Evolutionary conservation across 148 eudicot species (phyloP).

Genomic region (Amaranthus cruentus): DNA sequence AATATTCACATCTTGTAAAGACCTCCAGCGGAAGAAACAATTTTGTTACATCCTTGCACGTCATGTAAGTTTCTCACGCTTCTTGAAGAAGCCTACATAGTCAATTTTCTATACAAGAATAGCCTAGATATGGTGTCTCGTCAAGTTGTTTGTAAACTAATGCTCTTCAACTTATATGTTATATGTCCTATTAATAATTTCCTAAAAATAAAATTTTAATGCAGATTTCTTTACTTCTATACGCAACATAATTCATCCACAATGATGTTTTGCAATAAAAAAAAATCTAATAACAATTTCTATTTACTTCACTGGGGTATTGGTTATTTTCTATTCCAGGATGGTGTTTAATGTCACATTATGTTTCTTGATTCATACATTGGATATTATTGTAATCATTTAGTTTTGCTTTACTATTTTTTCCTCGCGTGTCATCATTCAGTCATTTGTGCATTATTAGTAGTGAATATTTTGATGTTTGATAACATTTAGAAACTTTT

Average conservation of each 20-base stretch:
- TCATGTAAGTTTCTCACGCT: slow-evolving; percentile 55
- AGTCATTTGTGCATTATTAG: neutral
- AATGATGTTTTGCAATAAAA: neutral
- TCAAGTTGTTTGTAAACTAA: neutral
- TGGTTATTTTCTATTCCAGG: neutral
- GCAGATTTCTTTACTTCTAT: neutral
- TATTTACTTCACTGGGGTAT: neutral
- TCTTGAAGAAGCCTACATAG: neutral
- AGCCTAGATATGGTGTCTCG: neutral
- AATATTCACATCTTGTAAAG: slow-evolving; percentile 63
- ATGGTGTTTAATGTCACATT: neutral
- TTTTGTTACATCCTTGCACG: slow-evolving; percentile 89
- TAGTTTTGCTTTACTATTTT: neutral
- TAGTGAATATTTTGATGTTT: neutral
- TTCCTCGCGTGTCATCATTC: neutral
- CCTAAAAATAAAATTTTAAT: neutral
- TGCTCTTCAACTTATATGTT: neutral
- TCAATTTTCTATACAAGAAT: neutral
- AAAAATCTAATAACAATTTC: neutral
- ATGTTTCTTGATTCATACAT: neutral
- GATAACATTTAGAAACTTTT: neutral
- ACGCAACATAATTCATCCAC: neutral
- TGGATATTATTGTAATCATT: neutral
- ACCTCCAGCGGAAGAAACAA: slow-evolving; percentile 62
- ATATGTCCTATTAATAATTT: neutral